A percentile compares a stretch with the other conserved stretches of the same genome.
These are phyloP conservation scores for Spinacia oleracea DNA, from an alignment of 179 eudicot genomes.

Conservation along the genomic window DNA sequence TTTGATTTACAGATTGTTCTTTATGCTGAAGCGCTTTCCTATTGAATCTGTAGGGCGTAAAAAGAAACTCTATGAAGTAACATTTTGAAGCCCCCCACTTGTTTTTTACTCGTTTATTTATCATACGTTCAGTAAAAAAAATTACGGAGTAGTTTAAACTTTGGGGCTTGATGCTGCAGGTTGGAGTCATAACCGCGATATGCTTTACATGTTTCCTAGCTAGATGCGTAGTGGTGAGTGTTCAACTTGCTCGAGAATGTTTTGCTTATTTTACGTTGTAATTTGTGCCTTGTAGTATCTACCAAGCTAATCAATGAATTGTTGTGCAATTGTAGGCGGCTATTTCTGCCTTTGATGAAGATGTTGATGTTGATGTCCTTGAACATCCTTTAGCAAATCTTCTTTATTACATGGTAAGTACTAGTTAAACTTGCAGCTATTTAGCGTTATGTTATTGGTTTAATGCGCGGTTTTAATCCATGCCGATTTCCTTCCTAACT, in stretches of 20 bases:
- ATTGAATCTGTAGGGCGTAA: slow-evolving; percentile 70
- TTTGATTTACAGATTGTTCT: slow-evolving; percentile 47
- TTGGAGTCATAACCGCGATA: slow-evolving; percentile 65
- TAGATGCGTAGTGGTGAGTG: slow-evolving; percentile 41
- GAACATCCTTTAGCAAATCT: slow-evolving; percentile 63
- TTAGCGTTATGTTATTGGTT: not conserved
- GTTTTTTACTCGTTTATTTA: not conserved
- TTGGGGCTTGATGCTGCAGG: slow-evolving; percentile 44
- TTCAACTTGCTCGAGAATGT: not conserved
- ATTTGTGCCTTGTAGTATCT: not conserved
- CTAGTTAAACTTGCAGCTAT: not conserved
- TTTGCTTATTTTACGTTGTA: not conserved
- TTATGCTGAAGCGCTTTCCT: slow-evolving; percentile 67
- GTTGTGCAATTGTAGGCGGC: slow-evolving; percentile 41
- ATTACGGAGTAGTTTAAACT: not conserved
- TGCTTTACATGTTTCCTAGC: slow-evolving; percentile 58
- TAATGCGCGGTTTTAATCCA: not conserved
- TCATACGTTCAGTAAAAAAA: not conserved
- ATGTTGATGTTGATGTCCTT: slow-evolving; percentile 56
- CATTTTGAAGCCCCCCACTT: not conserved
- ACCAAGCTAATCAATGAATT: not conserved
- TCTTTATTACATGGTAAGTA: slow-evolving; percentile 59
- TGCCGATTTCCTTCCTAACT: not conserved
- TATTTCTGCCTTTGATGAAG: slow-evolving; percentile 52
- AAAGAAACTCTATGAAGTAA: slow-evolving; percentile 70